Conservation (phyloP, 805 yeast species). For the Kuraishia hungarica region DNA sequence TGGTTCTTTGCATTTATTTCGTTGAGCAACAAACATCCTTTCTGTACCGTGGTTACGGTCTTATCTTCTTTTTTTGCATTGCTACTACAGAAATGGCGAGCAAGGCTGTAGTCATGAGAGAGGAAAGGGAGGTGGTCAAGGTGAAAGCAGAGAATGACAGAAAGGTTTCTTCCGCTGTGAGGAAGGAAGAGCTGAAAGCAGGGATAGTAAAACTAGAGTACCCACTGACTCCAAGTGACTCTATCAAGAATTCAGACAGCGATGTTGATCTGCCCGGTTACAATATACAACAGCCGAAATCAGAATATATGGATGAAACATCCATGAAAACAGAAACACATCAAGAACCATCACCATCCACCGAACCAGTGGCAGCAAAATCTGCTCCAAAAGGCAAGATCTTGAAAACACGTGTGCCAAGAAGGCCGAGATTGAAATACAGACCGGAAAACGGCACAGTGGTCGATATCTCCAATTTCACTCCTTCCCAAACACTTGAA, state of each 20-base stretch:
- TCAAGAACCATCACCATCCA: not conserved
- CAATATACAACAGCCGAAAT: not conserved
- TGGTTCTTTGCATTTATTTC: no score
- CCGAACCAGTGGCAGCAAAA: not conserved
- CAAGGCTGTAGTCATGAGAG: no score
- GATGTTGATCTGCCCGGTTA: not conserved
- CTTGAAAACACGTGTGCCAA: conserved; percentile 3
- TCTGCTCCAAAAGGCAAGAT: not conserved
- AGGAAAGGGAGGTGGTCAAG: not conserved
- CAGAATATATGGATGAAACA: not conserved
- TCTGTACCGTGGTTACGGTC: no score
- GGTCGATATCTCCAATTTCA: conserved; percentile 24
- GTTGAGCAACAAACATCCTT: no score
- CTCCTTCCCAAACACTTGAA: conserved; percentile 15
- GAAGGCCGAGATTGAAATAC: conserved; percentile 37
- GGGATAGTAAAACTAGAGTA: not conserved
- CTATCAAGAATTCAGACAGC: conserved; percentile 1
- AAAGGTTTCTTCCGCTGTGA: not conserved
- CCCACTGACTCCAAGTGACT: conserved; percentile 2
- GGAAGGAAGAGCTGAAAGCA: not conserved
- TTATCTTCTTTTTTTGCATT: no score
- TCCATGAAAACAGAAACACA: not conserved
- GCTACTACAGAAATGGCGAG: no score
- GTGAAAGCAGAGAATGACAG: not conserved
- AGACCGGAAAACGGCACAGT: conserved; percentile 40